Conservation (phyloP, 2,329 filamentous ascomycete genomes). For the Fusarium sacchari region DNA sequence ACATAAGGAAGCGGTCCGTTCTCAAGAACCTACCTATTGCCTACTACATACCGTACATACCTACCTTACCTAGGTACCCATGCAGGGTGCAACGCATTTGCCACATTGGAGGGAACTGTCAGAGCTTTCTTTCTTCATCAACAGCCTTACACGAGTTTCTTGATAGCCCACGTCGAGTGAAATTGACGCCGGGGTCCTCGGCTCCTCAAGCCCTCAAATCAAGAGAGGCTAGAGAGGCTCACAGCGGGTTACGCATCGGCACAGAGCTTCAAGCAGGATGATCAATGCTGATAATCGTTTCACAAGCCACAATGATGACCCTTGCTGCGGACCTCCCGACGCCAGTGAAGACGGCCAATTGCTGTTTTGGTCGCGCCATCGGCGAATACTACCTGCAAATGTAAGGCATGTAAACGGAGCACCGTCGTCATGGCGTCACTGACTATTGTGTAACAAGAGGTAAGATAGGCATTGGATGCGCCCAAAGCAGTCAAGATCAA, state of each 20-base stretch:
- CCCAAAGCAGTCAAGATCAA: constrained; percentile 37
- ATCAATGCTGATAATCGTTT: constrained; percentile 8
- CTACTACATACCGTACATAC: neutral
- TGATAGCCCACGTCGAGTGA: neutral
- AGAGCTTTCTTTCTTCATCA: neutral
- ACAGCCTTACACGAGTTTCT: neutral
- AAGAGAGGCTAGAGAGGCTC: neutral
- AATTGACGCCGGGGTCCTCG: constrained; percentile 7
- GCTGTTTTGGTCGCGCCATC: constrained; percentile 9
- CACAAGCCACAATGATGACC: constrained; percentile 29
- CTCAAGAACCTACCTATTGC: constrained; percentile 1
- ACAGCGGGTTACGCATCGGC: constrained; percentile 10
- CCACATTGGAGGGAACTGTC: constrained; percentile 6
- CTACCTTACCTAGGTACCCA: neutral
- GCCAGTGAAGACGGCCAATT: constrained; percentile 2
- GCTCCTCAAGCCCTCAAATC: constrained; percentile 12
- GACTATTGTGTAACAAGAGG: constrained; percentile 16
- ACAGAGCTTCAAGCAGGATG: constrained; percentile 8
- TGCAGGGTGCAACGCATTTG: constrained; percentile 3
- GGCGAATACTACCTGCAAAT: constrained; percentile 7
- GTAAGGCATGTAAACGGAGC: constrained; percentile 17
- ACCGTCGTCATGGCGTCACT: constrained; percentile 42
- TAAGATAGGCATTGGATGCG: constrained; percentile 27
- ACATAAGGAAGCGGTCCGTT: neutral
- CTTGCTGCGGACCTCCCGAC: constrained; percentile 8